A percentile compares a stretch with the other conserved stretches of the same genome.
Evolutionary conservation across 805 yeast genomes (phyloP).

Genomic region (Jamesozyma spencerorum): DNA sequence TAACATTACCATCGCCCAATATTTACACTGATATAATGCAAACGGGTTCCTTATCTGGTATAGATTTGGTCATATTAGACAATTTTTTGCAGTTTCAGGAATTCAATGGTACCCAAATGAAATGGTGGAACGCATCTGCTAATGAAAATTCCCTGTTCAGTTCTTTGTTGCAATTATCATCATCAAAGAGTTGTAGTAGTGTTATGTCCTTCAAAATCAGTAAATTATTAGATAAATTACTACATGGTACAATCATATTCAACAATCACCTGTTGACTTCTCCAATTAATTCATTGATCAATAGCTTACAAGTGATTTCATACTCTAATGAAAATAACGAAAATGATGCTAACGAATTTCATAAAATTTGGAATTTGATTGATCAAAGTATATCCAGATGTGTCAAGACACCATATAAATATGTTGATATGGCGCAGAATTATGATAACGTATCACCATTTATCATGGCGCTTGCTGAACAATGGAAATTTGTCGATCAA

Average conservation of each 20-base stretch:
- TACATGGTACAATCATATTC: conserved; percentile 47
- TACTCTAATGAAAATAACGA: conserved; percentile 6
- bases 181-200: conserved; percentile 23
- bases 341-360: conserved; percentile 9
- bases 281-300: conserved; percentile 47
- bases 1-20: conserved; percentile 28
- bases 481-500: conserved; percentile 44
- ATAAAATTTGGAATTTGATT: conserved; percentile 48
- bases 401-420: conserved; percentile 72
- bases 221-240: conserved; percentile 40
- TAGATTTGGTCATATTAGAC: conserved; percentile 51
- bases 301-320: conserved; percentile 33
- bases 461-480: conserved; percentile 53
- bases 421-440: conserved; percentile 48
- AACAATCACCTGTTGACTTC: conserved; percentile 39
- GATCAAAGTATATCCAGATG: conserved; percentile 72
- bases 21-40: conserved; percentile 31
- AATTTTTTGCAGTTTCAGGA: conserved; percentile 55
- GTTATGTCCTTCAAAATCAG: conserved; percentile 37
- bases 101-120: conserved; percentile 41
- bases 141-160: conserved; percentile 55
- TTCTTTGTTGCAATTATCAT: conserved; percentile 47
- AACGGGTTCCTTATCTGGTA: conserved; percentile 33
- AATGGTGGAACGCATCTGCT: conserved; percentile 68
- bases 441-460: conserved; percentile 45